Percentiles rank a stretch among this genome's conserved stretches.
phyloP scores from a whole-genome alignment of 2,329 filamentous ascomycete genomes.

The Leptoxyphium fumago region DNA sequence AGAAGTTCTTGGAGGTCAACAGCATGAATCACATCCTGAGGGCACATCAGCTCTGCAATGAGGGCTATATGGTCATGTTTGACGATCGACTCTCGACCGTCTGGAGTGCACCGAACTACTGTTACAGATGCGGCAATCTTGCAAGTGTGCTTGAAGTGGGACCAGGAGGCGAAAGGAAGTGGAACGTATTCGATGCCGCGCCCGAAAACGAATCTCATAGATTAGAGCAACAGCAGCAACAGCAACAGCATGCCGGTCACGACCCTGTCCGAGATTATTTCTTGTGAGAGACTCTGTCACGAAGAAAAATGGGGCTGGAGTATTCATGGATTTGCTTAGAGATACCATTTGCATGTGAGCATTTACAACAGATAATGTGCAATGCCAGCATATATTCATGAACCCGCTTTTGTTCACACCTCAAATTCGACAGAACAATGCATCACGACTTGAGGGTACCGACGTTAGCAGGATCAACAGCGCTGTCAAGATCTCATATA shows the following conservation, averaged over 20 bases:
- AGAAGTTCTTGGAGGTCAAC: conserved; percentile 95
- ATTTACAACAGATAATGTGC: no score
- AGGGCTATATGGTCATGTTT: conserved; percentile 93
- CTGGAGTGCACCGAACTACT: conserved; percentile 83
- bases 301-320: background rate
- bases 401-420: no score
- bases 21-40: conserved; percentile 94
- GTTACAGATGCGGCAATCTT: conserved; percentile 73
- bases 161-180: conserved; percentile 81
- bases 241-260: conserved; percentile 52
- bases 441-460: no score
- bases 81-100: conserved; percentile 90
- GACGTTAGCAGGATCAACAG: no score
- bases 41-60: conserved; percentile 96
- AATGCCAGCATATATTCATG: no score
- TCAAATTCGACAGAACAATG: no score
- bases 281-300: conserved; percentile 32
- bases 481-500: no score
- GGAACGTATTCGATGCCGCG: conserved; percentile 95
- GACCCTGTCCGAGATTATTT: conserved; percentile 54
- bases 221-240: conserved; percentile 51
- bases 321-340: no score
- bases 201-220: conserved; percentile 90
- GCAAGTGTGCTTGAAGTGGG: conserved; percentile 94
- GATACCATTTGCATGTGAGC: no score